Conservation (phyloP, 108 stramenopile species). For the Chaetoceros tenuissimus region DNA sequence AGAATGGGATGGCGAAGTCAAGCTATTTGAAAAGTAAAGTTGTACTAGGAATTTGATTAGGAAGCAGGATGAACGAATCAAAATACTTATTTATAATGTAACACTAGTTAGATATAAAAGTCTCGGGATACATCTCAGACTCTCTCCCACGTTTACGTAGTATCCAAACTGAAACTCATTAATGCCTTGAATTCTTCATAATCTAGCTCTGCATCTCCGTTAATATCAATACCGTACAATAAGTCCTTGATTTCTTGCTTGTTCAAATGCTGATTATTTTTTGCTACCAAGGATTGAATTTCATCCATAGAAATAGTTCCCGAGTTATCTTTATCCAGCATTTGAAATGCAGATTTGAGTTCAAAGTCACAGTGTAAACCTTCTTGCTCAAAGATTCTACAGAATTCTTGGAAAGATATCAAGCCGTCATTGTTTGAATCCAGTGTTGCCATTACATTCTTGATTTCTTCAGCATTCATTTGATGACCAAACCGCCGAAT, state of each 20-base stretch:
- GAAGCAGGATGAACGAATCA: no score
- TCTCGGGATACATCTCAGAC: no score
- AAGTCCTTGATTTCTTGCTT: neutral
- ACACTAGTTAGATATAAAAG: no score
- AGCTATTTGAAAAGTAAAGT: neutral
- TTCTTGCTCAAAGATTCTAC: neutral
- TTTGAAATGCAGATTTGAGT: slow-evolving; percentile 5
- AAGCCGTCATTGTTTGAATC: neutral
- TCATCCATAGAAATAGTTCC: slow-evolving; percentile 5
- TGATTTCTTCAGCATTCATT: neutral
- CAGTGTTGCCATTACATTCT: neutral
- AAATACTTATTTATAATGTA: no score
- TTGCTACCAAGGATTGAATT: neutral
- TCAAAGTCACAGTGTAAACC: neutral
- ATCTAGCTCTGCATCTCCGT: neutral
- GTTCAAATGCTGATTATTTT: neutral
- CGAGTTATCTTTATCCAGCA: slow-evolving; percentile 5
- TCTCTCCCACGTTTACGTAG: no score
- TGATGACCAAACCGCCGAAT: neutral
- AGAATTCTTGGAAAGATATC: neutral
- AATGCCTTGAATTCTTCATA: neutral
- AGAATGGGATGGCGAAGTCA: slow-evolving; percentile 40
- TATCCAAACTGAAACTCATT: neutral
- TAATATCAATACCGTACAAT: neutral
- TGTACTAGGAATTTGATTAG: no score